Percentiles rank a stretch among this genome's conserved stretches.
phyloP scores from a whole-genome alignment of 139 green algal genomes.

The Coccomyxa sp. region DNA sequence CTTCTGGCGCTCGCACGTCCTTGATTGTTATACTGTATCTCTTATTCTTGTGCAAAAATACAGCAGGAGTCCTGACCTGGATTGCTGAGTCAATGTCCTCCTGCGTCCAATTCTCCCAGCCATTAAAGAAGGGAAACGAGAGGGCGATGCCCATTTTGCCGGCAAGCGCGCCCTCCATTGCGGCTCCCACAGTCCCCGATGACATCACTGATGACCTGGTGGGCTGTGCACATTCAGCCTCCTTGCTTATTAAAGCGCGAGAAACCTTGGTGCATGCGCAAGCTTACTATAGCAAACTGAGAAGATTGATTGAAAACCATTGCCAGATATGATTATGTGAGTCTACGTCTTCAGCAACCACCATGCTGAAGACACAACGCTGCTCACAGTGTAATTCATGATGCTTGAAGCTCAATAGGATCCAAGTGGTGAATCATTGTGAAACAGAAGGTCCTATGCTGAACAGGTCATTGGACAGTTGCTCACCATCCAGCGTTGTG shows the following conservation, averaged over 20 bases:
- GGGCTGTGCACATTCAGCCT: not conserved
- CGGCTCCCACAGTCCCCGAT: constrained; percentile 38
- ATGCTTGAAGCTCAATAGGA: not conserved
- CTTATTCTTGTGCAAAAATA: not conserved
- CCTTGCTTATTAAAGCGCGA: too few relatives aligned
- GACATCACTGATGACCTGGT: constrained; percentile 26
- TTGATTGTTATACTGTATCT: not conserved
- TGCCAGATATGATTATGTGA: too few relatives aligned
- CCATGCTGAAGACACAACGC: not conserved
- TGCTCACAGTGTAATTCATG: not conserved
- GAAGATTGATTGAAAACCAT: too few relatives aligned
- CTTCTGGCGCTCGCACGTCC: not conserved
- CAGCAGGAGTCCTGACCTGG: constrained; percentile 1
- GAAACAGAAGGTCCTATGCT: not conserved
- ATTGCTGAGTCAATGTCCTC: constrained; percentile 24
- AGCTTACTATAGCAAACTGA: too few relatives aligned
- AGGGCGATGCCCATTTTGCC: constrained; percentile 21
- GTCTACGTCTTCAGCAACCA: too few relatives aligned
- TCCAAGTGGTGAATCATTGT: too few relatives aligned
- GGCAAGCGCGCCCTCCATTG: constrained; percentile 29
- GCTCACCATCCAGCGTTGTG: constrained; percentile 32
- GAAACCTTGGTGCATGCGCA: too few relatives aligned
- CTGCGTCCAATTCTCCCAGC: constrained; percentile 24
- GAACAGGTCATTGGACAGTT: not conserved
- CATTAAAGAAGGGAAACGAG: constrained; percentile 36